phyloP scores from a whole-genome alignment of 2,329 filamentous ascomycete genomes.

The Capronia americana region DNA sequence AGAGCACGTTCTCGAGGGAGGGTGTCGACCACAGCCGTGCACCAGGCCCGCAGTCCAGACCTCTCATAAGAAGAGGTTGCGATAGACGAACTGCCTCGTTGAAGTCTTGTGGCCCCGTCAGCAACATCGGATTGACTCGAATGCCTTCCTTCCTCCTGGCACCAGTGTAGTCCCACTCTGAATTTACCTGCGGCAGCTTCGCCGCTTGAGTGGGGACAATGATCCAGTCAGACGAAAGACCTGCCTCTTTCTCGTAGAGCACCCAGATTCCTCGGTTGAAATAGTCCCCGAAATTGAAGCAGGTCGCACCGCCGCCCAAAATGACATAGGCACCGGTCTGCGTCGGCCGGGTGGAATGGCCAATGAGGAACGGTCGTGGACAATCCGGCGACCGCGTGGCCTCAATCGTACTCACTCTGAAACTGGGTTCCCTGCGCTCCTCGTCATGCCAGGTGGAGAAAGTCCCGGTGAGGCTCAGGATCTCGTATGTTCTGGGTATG shows the following conservation, averaged over 20 bases:
- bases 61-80: slow-evolving; percentile 56
- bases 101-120: slow-evolving; percentile 13
- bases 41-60: slow-evolving; percentile 71
- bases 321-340: slow-evolving; percentile 63
- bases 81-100: slow-evolving; percentile 10
- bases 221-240: slow-evolving; percentile 44
- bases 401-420: slow-evolving; percentile 41
- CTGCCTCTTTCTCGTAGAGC: slow-evolving; percentile 46
- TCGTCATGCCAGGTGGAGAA: slow-evolving; percentile 34
- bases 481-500: slow-evolving; percentile 57
- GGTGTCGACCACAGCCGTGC: slow-evolving; percentile 70
- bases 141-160: slow-evolving; percentile 16
- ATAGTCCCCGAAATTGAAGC: slow-evolving; percentile 87
- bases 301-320: slow-evolving; percentile 81
- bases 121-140: slow-evolving; percentile 1
- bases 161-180: slow-evolving; percentile 15
- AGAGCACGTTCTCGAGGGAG: not conserved
- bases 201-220: slow-evolving; percentile 37
- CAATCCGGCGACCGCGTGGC: slow-evolving; percentile 42
- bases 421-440: slow-evolving; percentile 34
- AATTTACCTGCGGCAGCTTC: slow-evolving; percentile 8
- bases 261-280: slow-evolving; percentile 72
- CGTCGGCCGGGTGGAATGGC: slow-evolving; percentile 63
- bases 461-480: slow-evolving; percentile 51
- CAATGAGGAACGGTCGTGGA: slow-evolving; percentile 72